Evolutionary conservation across 441 rosid genomes (phyloP).

Genomic region (Brassica hybrid): DNA sequence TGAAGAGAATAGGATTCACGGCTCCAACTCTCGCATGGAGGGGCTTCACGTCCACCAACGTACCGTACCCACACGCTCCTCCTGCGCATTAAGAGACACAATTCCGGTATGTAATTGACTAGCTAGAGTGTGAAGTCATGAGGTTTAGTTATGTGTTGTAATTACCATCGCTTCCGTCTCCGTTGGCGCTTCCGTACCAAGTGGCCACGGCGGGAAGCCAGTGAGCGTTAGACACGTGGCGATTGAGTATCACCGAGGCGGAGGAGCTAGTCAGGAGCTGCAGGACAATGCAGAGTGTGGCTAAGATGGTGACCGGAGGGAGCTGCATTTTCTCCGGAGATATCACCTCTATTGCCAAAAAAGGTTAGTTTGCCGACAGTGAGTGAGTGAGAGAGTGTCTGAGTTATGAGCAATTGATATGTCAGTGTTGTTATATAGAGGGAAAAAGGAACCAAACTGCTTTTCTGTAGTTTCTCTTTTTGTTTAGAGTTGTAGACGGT

Average conservation of each 20-base stretch:
- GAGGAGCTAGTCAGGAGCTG: conserved; percentile 21
- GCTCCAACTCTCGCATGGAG: conserved; percentile 87
- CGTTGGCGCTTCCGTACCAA: conserved; percentile 94
- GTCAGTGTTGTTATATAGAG: conserved; percentile 38
- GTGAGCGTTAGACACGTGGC: conserved; percentile 47
- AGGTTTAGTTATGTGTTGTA: neutral
- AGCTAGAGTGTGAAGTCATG: neutral
- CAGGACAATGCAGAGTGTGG: conserved; percentile 38
- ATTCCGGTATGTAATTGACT: neutral
- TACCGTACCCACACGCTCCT: conserved; percentile 97
- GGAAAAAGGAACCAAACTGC: conserved; percentile 23
- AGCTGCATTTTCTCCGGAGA: conserved; percentile 42
- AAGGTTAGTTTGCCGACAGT: conserved; percentile 25
- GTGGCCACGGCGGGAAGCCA: conserved; percentile 96
- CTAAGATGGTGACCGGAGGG: conserved; percentile 10
- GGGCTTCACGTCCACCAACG: conserved; percentile 87
- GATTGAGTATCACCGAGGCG: conserved; percentile 4
- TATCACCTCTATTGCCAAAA: neutral
- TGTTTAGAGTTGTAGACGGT: conserved; percentile 8
- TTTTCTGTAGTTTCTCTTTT: conserved; percentile 30
- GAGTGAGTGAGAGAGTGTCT: conserved; percentile 22
- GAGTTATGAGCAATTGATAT: conserved; percentile 23
- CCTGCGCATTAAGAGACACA: conserved; percentile 47
- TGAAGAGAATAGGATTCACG: conserved; percentile 89
- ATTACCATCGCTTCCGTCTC: conserved; percentile 94